These are phyloP conservation scores for Oryza glaberrima DNA, from an alignment of 176 grass and related monocot genomes.

Conservation along the genomic window DNA sequence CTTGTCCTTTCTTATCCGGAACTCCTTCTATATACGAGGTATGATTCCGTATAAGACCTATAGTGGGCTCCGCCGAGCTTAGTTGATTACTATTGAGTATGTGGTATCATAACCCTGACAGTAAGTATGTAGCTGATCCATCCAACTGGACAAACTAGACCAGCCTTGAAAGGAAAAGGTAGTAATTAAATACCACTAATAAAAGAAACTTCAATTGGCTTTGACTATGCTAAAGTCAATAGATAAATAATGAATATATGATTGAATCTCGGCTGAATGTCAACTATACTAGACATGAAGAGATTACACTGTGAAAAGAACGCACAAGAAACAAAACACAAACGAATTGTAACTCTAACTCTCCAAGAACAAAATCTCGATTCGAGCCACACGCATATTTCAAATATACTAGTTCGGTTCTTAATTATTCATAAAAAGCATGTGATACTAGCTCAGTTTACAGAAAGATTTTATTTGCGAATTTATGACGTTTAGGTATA, in stretches of 20 bases:
- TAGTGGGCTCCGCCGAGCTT: too few relatives aligned
- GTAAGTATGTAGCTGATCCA: too few relatives aligned
- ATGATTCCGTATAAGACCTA: too few relatives aligned
- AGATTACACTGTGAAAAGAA: background rate
- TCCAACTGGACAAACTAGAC: too few relatives aligned
- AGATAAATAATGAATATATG: background rate
- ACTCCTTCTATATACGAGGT: too few relatives aligned
- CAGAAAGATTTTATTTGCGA: too few relatives aligned
- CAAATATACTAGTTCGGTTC: background rate
- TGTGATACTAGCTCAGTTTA: background rate
- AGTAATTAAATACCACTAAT: too few relatives aligned
- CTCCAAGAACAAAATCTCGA: background rate
- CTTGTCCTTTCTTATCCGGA: too few relatives aligned
- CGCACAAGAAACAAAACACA: background rate
- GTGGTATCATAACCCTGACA: too few relatives aligned
- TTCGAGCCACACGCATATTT: background rate
- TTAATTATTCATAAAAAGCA: background rate
- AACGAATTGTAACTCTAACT: background rate
- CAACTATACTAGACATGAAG: background rate
- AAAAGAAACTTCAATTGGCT: background rate
- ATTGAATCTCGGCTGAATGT: background rate
- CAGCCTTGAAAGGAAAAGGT: too few relatives aligned
- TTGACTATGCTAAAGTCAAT: background rate
- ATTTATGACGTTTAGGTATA: background rate
- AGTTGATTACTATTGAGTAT: too few relatives aligned